Evolutionary conservation across 768 basidiomycete species (phyloP).

Genomic region (Lentinula raphanica): DNA sequence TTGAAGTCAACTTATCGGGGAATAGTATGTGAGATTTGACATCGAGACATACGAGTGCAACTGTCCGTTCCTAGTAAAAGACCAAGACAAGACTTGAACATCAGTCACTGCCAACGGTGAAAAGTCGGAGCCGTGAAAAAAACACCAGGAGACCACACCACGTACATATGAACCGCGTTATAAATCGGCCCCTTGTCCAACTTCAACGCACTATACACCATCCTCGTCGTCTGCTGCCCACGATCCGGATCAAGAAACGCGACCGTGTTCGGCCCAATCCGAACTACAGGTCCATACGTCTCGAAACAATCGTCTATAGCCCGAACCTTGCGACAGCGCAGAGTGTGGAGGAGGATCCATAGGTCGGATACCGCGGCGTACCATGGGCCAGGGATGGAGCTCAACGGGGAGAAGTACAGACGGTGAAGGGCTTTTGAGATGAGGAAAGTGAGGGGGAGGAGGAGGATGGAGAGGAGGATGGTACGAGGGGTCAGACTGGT

Average conservation of each 20-base stretch:
- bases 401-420: slow-evolving; percentile 62
- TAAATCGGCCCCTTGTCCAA: slow-evolving; percentile 80
- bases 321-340: slow-evolving; percentile 70
- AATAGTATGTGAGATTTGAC: too few species aligned
- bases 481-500: background rate
- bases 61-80: slow-evolving; percentile 61
- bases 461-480: slow-evolving; percentile 9
- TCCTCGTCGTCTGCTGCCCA: slow-evolving; percentile 42
- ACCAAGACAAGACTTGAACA: slow-evolving; percentile 10
- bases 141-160: too few species aligned
- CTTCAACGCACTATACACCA: slow-evolving; percentile 70
- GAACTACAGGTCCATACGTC: slow-evolving; percentile 70
- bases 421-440: slow-evolving; percentile 32
- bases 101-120: too few species aligned
- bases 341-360: slow-evolving; percentile 65
- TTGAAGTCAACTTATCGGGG: too few species aligned
- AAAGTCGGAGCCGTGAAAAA: too few species aligned
- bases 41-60: slow-evolving; percentile 74
- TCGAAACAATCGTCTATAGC: slow-evolving; percentile 64
- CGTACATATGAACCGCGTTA: slow-evolving; percentile 71
- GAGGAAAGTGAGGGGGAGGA: slow-evolving; percentile 10
- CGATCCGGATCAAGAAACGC: slow-evolving; percentile 64
- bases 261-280: slow-evolving; percentile 74
- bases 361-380: slow-evolving; percentile 69
- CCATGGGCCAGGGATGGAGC: slow-evolving; percentile 75